Evolutionary conservation across 139 green algal genomes (phyloP).

Genomic region (Zygnema circumcarinatum): DNA sequence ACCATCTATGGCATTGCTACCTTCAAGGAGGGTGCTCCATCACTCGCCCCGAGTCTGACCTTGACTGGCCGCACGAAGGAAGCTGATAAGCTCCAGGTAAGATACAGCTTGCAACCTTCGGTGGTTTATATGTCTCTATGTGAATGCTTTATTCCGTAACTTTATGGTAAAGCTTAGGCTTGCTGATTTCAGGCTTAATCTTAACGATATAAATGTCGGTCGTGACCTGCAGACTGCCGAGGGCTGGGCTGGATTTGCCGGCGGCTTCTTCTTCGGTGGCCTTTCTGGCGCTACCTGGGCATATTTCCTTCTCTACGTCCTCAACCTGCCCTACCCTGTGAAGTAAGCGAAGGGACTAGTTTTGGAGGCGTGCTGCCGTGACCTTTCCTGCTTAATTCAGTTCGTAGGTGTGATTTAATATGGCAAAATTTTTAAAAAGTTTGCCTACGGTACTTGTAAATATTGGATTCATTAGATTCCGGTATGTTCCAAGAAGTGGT

Average conservation of each 20-base stretch:
- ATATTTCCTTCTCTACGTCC: slow-evolving; percentile 74
- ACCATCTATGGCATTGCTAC: slow-evolving; percentile 88
- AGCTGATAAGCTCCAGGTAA: slow-evolving; percentile 73
- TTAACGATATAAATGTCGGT: too few species aligned
- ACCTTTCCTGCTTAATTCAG: too few species aligned
- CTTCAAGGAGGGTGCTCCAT: slow-evolving; percentile 79
- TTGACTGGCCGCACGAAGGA: slow-evolving; percentile 82
- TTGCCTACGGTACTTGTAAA: background rate
- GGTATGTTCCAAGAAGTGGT: background rate
- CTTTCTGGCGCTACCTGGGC: slow-evolving; percentile 89
- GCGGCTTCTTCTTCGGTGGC: slow-evolving; percentile 88
- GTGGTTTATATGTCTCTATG: slow-evolving; percentile 4
- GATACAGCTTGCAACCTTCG: background rate
- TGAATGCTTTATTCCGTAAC: too few species aligned
- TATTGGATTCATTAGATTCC: slow-evolving; percentile 4
- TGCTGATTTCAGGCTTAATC: too few species aligned
- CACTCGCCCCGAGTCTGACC: slow-evolving; percentile 85
- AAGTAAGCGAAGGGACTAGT: slow-evolving; percentile 19
- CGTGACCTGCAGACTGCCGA: slow-evolving; percentile 74
- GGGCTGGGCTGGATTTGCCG: slow-evolving; percentile 88
- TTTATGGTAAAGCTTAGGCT: too few species aligned
- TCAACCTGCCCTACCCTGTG: slow-evolving; percentile 41
- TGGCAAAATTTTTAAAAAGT: too few species aligned
- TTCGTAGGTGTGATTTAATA: too few species aligned
- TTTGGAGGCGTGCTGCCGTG: background rate